Conservation (phyloP, 345 rosid genomes). For the Sonneratia caseolaris region DNA sequence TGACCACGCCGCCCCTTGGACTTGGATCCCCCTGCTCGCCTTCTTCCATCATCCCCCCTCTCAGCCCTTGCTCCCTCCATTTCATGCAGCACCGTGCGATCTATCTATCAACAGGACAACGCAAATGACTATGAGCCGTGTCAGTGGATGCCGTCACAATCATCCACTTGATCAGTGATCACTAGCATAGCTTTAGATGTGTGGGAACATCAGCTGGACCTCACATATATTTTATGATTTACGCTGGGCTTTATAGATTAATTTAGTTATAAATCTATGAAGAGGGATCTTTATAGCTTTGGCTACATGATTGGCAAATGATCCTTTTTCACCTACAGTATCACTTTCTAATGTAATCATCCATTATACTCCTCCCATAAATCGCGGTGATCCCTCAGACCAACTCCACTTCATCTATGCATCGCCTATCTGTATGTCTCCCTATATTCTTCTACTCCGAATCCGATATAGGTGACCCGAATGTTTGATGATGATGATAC, state of each 20-base stretch:
- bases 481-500: too few species aligned
- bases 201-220: neutral
- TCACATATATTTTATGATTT: neutral
- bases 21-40: too few species aligned
- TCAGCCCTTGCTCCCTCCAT: too few species aligned
- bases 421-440: too few species aligned
- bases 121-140: too few species aligned
- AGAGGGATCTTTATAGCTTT: neutral
- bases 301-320: neutral
- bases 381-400: neutral
- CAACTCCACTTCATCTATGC: too few species aligned
- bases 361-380: neutral
- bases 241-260: neutral
- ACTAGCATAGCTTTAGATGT: neutral
- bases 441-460: too few species aligned
- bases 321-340: neutral
- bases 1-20: too few species aligned
- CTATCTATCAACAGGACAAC: too few species aligned
- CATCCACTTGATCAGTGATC: neutral
- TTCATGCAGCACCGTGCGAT: too few species aligned
- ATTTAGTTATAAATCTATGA: neutral
- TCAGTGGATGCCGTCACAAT: neutral
- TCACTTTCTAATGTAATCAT: neutral
- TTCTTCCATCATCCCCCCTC: too few species aligned
- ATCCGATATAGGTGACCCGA: too few species aligned